A percentile compares a stretch with the other conserved stretches of the same genome.
Evolutionary conservation across 2,329 filamentous ascomycete species (phyloP).

Genomic region (Diaporthe citrichinensis): DNA sequence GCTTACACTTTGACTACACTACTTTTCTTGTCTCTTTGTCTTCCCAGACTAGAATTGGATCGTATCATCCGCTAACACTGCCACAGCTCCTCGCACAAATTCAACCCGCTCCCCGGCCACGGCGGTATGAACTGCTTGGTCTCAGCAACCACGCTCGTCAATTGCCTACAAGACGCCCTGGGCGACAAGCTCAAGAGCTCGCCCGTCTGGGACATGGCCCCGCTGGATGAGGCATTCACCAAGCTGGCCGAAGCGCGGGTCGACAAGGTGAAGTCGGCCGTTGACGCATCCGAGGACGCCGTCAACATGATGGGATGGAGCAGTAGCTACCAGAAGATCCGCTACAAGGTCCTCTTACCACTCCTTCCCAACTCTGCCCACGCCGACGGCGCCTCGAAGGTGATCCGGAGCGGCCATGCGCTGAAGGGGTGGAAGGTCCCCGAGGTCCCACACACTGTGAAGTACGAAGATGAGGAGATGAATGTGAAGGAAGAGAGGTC

Average conservation of each 20-base stretch:
- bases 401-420: not conserved
- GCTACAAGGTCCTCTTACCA: slow-evolving; percentile 12
- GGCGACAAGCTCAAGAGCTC: slow-evolving; percentile 14
- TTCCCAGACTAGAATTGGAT: too few species aligned
- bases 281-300: not conserved
- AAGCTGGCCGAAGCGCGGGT: not conserved
- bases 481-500: not conserved
- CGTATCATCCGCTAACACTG: not conserved
- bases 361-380: not conserved
- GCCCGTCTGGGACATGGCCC: not conserved
- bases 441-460: not conserved
- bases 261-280: not conserved
- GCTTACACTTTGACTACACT: not conserved
- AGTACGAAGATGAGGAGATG: slow-evolving; percentile 7
- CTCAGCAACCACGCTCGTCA: slow-evolving; percentile 3
- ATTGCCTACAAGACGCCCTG: slow-evolving; percentile 18
- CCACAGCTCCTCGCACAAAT: slow-evolving; percentile 2
- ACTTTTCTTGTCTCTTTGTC: not conserved
- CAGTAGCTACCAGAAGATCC: not conserved
- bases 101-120: slow-evolving; percentile 18
- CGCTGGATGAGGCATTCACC: slow-evolving; percentile 14
- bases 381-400: not conserved
- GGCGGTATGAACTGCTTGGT: slow-evolving; percentile 24
- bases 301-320: slow-evolving; percentile 17
- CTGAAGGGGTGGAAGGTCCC: not conserved